phyloP scores from a whole-genome alignment of 2,329 filamentous ascomycete genomes.

The Penicillium hesseltinei region DNA sequence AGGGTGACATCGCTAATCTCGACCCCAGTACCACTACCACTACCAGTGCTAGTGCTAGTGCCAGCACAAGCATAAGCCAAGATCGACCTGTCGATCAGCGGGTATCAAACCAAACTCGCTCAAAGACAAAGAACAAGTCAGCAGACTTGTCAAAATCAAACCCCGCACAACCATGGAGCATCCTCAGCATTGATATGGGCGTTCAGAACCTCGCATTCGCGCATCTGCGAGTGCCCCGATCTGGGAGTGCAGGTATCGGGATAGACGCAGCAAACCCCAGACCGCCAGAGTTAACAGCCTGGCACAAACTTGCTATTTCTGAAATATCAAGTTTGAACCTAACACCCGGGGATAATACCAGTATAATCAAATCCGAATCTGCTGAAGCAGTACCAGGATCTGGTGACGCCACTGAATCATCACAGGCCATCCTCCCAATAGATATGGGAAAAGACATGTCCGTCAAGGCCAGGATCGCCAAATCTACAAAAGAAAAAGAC shows the following conservation, averaged over 20 bases:
- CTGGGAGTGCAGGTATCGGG: not conserved
- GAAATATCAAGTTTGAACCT: constrained; percentile 18
- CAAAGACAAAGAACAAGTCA: not conserved
- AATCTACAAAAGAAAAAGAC: constrained; percentile 11
- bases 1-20: not conserved
- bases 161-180: constrained; percentile 39
- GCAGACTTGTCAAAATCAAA: not conserved
- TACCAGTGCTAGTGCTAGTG: not conserved
- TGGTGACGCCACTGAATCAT: not conserved
- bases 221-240: constrained; percentile 49
- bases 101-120: not conserved
- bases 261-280: not conserved
- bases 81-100: not conserved
- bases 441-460: not conserved
- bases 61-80: not conserved
- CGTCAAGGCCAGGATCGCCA: not conserved
- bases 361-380: not conserved
- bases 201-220: constrained; percentile 78
- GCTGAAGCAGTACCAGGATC: not conserved
- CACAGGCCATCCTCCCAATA: not conserved
- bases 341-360: not conserved
- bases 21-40: not conserved
- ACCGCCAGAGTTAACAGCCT: constrained; percentile 35
- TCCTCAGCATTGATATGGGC: constrained; percentile 81
- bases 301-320: constrained; percentile 42